Evolutionary conservation across 257 asterid genomes (phyloP).

Genomic region (Ocimum tenuiflorum): DNA sequence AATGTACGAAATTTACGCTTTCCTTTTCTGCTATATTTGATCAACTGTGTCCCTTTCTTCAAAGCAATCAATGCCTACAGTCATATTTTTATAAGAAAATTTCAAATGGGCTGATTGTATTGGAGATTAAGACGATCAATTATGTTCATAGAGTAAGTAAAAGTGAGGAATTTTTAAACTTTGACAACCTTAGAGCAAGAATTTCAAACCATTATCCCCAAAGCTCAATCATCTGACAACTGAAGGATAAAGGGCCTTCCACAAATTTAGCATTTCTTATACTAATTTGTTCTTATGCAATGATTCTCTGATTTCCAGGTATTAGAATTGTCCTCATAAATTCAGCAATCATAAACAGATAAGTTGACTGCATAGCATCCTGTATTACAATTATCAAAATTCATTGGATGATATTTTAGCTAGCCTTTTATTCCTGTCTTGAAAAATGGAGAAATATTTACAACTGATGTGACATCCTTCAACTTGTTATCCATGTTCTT

Average conservation of each 20-base stretch:
- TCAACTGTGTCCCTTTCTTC: slow-evolving; percentile 83
- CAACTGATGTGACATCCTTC: too few species aligned
- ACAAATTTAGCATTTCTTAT: neutral
- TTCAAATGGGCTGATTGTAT: neutral
- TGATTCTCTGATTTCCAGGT: too few species aligned
- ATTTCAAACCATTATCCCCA: neutral
- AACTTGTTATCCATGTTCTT: too few species aligned
- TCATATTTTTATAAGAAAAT: slow-evolving; percentile 1
- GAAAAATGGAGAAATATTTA: too few species aligned
- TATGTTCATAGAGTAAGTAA: neutral
- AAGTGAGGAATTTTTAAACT: neutral
- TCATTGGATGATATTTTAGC: too few species aligned
- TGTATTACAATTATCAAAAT: too few species aligned
- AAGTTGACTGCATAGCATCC: neutral
- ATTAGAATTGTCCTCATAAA: neutral
- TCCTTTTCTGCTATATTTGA: slow-evolving; percentile 88
- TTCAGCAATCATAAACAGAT: neutral
- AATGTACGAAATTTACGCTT: slow-evolving; percentile 78
- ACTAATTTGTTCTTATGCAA: too few species aligned
- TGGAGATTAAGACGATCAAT: neutral
- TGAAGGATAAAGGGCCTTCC: neutral
- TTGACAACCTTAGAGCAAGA: neutral
- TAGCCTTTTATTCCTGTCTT: too few species aligned
- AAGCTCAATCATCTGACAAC: neutral
- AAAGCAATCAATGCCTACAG: slow-evolving; percentile 65